Conservation (phyloP, 2,329 filamentous ascomycete species). For the Lasiodiplodia sp. region DNA sequence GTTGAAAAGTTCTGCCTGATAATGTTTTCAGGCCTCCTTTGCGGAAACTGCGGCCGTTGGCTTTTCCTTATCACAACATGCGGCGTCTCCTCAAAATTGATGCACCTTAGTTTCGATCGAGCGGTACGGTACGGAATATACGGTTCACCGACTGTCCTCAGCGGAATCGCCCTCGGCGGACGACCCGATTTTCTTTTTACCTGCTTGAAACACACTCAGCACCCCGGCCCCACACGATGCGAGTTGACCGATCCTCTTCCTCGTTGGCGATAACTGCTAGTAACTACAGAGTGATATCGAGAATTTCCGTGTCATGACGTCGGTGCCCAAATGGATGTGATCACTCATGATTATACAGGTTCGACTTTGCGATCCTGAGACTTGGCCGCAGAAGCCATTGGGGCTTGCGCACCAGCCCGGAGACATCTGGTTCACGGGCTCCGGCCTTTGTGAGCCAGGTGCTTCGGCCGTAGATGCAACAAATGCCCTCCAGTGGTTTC, state of each 20-base stretch:
- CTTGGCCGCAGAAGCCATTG: slow-evolving; percentile 12
- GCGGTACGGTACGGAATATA: slow-evolving; percentile 29
- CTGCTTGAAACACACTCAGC: slow-evolving; percentile 11
- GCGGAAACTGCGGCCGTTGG: slow-evolving; percentile 25
- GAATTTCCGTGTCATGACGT: slow-evolving; percentile 15
- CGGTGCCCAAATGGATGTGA: slow-evolving; percentile 20
- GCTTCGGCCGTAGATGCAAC: neutral
- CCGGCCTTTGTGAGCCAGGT: neutral
- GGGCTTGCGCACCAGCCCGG: neutral
- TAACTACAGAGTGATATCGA: slow-evolving; percentile 28
- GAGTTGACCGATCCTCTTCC: slow-evolving; percentile 19
- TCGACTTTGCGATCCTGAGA: slow-evolving; percentile 18
- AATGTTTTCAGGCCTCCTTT: slow-evolving; percentile 18
- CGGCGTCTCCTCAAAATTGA: slow-evolving; percentile 28
- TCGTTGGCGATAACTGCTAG: slow-evolving; percentile 26
- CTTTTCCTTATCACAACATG: slow-evolving; percentile 27
- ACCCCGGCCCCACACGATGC: slow-evolving; percentile 18
- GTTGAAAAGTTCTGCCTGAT: slow-evolving; percentile 27
- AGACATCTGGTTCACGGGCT: neutral
- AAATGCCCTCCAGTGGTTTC: slow-evolving; percentile 12
- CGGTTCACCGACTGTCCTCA: slow-evolving; percentile 28
- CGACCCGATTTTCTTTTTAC: slow-evolving; percentile 23
- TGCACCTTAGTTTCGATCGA: slow-evolving; percentile 26
- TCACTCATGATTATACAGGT: slow-evolving; percentile 26
- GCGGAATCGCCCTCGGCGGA: slow-evolving; percentile 25